Base-by-base conservation (phyloP, 1,139 yeast species). In the Zygoascus hellenicus region DNA sequence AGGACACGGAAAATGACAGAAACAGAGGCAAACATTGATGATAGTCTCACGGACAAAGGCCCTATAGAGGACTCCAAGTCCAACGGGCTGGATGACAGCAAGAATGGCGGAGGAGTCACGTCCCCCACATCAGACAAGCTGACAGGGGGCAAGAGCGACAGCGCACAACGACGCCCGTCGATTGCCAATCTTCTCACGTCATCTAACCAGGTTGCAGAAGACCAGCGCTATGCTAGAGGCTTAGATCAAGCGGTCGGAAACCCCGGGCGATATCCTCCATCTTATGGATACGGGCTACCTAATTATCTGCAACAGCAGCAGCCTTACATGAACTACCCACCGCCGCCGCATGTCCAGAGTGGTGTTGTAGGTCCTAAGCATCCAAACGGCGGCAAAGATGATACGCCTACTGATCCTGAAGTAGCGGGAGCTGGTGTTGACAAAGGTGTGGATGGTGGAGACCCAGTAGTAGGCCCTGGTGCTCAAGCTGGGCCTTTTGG, bases 161-260 rank as follows among this genome's bases (percentile, higher is more conserved):
- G 36, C 16, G 48, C 46, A n/a, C 43, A 47, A 22, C 49, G 57
- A 30, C 38, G 55, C 9, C 51, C 54, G 1, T 54, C 57, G 10
- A 48, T 54, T 13, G 56, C 56, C 16, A 52, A 51, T 38, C 38
- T 54, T 40, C 29, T 54, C 9, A 43, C 51, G 17, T 54, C 57
- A 14, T 50, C 56, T 5, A 42, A 48, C 33, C 50, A 48, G n/a
- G 54, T 51, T 14, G 51, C 51, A 43, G 30, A 31, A 10, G 43
- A 41, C 19, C 38, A 41, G 13, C 43, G 43, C 3, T 41, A 32
- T 33, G 33, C 48, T 34, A 9, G 49, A 32, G 38, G 49, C 7
- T 14, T 43, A 22, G 46, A 43, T 17, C 46, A 37, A 13, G 34
- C 16, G 26, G 36, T 35, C n/a, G 16, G 16, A 5, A 26, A 26